phyloP scores from a whole-genome alignment of 108 stramenopile species.

The Skeletonema grethae region DNA sequence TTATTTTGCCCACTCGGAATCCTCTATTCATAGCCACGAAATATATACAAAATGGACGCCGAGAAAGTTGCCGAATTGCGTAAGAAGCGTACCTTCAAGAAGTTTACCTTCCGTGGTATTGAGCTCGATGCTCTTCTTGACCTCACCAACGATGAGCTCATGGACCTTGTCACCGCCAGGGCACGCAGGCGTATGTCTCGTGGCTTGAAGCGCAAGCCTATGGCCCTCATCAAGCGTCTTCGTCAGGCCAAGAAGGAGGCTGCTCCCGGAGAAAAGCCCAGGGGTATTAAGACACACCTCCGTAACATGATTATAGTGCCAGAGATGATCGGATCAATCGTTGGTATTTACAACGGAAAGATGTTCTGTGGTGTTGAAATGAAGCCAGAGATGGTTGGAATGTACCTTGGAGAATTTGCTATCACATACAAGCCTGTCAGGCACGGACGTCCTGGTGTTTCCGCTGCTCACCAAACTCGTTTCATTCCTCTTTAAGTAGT shows the following conservation, averaged over 20 bases:
- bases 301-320: constrained; percentile 99
- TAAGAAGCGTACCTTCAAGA: constrained; percentile 99
- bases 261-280: constrained; percentile 96
- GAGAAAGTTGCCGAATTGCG: constrained; percentile 97
- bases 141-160: constrained; percentile 98
- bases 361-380: constrained; percentile 98
- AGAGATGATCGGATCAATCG: constrained; percentile 99
- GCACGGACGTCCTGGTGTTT: constrained; percentile 99
- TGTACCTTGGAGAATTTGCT: constrained; percentile 99
- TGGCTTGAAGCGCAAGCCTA: constrained; percentile 98
- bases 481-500: constrained; percentile 97
- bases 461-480: constrained; percentile 95
- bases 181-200: constrained; percentile 98
- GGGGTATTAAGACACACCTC: constrained; percentile 98
- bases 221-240: constrained; percentile 98
- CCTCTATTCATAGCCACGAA: not conserved
- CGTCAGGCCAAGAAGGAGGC: constrained; percentile 99
- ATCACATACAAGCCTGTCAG: constrained; percentile 99
- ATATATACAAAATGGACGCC: constrained; percentile 81
- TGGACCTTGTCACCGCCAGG: constrained; percentile 94
- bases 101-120: constrained; percentile 98
- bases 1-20: not conserved
- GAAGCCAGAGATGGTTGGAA: constrained; percentile 99
- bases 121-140: constrained; percentile 98
- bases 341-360: constrained; percentile 99